phyloP scores from a whole-genome alignment of 768 basidiomycete species.

The Kwoniella pini region DNA sequence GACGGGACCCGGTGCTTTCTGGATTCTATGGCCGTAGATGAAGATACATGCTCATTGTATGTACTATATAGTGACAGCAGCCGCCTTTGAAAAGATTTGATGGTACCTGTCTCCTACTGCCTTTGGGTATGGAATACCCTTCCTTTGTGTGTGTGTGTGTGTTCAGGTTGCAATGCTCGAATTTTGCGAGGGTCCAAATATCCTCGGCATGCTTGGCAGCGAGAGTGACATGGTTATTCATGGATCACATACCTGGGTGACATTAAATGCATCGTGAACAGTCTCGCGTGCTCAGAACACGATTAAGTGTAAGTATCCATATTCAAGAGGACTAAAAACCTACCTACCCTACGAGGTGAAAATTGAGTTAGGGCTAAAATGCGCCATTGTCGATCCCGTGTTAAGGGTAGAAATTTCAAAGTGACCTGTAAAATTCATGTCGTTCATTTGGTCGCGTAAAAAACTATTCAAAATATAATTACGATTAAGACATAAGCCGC shows the following conservation, averaged over 20 bases:
- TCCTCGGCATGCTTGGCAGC: too few relatives aligned
- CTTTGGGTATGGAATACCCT: background rate
- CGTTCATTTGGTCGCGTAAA: background rate
- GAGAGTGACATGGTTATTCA: too few relatives aligned
- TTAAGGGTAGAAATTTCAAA: background rate
- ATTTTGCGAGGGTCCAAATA: too few relatives aligned
- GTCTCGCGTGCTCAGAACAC: too few relatives aligned
- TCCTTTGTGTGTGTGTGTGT: background rate
- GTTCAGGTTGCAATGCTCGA: too few relatives aligned
- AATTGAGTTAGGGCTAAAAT: background rate
- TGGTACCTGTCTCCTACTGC: too few relatives aligned
- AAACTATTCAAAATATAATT: background rate
- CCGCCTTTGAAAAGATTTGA: background rate
- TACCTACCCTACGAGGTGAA: too few relatives aligned
- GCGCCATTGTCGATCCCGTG: slow-evolving; percentile 8
- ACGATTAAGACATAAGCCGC: background rate
- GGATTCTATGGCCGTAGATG: slow-evolving; percentile 11
- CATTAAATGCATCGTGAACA: too few relatives aligned
- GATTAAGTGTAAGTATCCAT: too few relatives aligned
- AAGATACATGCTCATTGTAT: background rate
- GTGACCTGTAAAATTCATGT: background rate
- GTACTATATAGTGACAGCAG: too few relatives aligned
- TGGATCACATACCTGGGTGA: too few relatives aligned
- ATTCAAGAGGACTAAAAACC: too few relatives aligned
- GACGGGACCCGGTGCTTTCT: slow-evolving; percentile 3